Conservation (phyloP, 768 basidiomycete genomes). For the Amanita molliuscula region DNA sequence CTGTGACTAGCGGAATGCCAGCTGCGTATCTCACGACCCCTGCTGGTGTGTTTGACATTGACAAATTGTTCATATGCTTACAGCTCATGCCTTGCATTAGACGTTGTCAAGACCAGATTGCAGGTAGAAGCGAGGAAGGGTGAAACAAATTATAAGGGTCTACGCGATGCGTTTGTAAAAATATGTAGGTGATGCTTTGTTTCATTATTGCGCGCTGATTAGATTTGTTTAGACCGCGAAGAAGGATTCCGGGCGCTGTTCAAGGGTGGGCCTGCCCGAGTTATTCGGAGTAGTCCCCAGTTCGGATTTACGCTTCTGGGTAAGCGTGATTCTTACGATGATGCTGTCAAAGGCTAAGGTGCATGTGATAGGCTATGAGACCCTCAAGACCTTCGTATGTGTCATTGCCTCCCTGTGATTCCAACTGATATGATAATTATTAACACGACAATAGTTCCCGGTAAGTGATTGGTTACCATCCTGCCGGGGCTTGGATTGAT, state of each 20-base stretch:
- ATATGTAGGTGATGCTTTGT: conserved; percentile 52
- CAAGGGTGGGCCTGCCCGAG: conserved; percentile 85
- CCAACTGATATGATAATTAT: neutral
- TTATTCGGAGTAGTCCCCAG: conserved; percentile 83
- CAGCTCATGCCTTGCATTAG: conserved; percentile 23
- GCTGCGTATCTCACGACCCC: conserved; percentile 92
- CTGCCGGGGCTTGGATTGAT: neutral
- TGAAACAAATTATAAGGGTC: conserved; percentile 84
- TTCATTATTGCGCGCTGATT: neutral
- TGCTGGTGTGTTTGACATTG: conserved; percentile 43
- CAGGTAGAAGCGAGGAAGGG: conserved; percentile 91
- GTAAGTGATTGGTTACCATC: conserved; percentile 24
- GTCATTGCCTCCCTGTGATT: neutral
- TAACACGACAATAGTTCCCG: conserved; percentile 25
- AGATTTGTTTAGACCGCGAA: conserved; percentile 53
- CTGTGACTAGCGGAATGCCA: conserved; percentile 79
- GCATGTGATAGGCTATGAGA: conserved; percentile 28
- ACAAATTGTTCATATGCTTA: too few species aligned
- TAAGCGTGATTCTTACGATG: conserved; percentile 12
- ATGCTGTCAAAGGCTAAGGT: neutral
- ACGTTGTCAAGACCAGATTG: conserved; percentile 95
- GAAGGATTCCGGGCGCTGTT: conserved; percentile 86
- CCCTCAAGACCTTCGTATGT: conserved; percentile 35
- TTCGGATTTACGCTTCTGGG: conserved; percentile 89
- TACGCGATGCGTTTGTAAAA: conserved; percentile 80